Conservation (phyloP, 1,139 yeast genomes). For the Lodderomyces metapsilosis region DNA sequence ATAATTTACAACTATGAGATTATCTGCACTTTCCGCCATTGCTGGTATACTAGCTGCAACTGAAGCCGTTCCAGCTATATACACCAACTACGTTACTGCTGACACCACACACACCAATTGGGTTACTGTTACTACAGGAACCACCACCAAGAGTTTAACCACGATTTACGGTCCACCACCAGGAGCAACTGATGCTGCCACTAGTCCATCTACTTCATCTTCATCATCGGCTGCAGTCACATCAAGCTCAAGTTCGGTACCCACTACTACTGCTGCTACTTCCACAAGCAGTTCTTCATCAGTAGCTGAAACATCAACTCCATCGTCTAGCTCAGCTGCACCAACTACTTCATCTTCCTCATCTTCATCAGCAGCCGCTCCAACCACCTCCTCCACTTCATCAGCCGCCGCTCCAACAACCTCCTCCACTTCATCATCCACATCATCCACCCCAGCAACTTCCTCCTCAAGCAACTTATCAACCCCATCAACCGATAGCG, state of each 20-base stretch:
- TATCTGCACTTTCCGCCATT: constrained; percentile 5
- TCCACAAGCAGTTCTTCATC: constrained; percentile 14
- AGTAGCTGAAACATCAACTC: constrained; percentile 18
- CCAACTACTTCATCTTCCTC: constrained; percentile 13
- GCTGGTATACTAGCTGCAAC: constrained; percentile 10
- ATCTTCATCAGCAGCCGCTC: constrained; percentile 15
- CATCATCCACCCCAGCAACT: constrained; percentile 23
- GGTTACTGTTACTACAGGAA: constrained; percentile 14
- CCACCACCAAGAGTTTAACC: constrained; percentile 1
- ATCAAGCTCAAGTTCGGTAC: constrained; percentile 9
- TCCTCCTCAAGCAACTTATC: constrained; percentile 19
- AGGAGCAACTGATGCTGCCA: constrained; percentile 14
- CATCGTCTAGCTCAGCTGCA: constrained; percentile 18
- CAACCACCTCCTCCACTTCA: constrained; percentile 18
- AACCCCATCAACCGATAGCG: constrained; percentile 15
- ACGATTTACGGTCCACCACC: constrained; percentile 13
- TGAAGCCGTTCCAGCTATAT: constrained; percentile 20
- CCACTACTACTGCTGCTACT: constrained; percentile 14
- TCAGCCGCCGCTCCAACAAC: constrained; percentile 21
- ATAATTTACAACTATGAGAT: constrained; percentile 5
- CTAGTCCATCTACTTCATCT: constrained; percentile 16
- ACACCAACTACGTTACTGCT: constrained; percentile 25
- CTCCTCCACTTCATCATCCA: constrained; percentile 18
- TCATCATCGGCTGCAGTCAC: constrained; percentile 18
- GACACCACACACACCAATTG: constrained; percentile 21